Evolutionary conservation across 768 basidiomycete genomes (phyloP), one percentile per base, ranked within the genome.

Genomic region (Amanita jacksonii): DNA sequence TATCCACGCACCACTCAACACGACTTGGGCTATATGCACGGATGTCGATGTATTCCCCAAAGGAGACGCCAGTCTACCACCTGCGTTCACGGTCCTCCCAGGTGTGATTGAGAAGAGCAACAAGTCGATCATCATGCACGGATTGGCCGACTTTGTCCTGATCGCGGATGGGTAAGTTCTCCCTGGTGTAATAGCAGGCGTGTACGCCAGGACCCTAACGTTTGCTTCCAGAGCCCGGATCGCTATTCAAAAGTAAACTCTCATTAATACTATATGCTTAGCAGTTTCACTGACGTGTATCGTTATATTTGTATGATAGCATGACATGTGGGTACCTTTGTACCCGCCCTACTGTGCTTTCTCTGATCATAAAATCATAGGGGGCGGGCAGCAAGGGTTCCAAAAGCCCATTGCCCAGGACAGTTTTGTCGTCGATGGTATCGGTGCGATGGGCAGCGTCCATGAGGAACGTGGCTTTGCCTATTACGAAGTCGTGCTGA

Each of bases 21-120:
- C 76, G 7, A 54, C 63, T 16, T 87, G 85, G 85, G 46, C 56
- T 7, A 77, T 81, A 55, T 88, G 85, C 57, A 72, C 79, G 1
- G 59, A 73, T 50, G 45, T 69, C 4, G 49, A 73, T 40, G 81
- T 85, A 1, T 85, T 85, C 65, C 72, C 75, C 1, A 52, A 66
- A 3, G 76, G 76, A 9, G 85, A 85, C 54, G 55, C 46, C 8
- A 84, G 81, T 47, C 60, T 72, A 2, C 82, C 82, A 0, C 69
- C 82, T 8, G 70, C 74, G 0, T 67, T 85, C 41, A 74, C 68
- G 4, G 81, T 85, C 1, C 66, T 87, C 3, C 82, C 85, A 4
- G 78, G 66, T 49, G 82, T 84, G 43, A 86, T 88, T 42, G 81
- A 85, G 61, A 85, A 83, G 67, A 85, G 67, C 57, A 63, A 74